phyloP scores from a whole-genome alignment of 2,329 filamentous ascomycete genomes.

The Chaetomium strumarium region DNA sequence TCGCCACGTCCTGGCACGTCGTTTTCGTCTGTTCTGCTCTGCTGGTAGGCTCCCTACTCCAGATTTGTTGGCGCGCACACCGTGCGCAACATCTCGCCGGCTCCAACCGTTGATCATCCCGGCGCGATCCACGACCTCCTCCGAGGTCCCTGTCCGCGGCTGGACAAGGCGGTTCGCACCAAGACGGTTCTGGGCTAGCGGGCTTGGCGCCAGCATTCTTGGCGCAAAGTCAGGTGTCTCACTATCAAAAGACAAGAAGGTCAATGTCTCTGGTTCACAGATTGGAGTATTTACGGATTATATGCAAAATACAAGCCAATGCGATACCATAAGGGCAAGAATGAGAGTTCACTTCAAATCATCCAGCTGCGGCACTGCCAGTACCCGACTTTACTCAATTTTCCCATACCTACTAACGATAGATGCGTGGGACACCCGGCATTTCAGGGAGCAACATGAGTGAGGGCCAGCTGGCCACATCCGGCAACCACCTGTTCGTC shows the following conservation, averaged over 20 bases:
- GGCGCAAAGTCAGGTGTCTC: background rate
- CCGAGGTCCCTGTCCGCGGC: constrained; percentile 7
- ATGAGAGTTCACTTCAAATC: no score
- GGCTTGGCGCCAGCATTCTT: background rate
- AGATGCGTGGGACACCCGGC: no score
- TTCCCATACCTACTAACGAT: no score
- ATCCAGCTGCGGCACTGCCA: no score
- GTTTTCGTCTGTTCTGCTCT: no score
- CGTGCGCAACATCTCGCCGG: no score
- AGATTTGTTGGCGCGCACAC: background rate
- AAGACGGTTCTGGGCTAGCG: background rate
- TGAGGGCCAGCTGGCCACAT: constrained; percentile 4
- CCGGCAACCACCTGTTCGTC: constrained; percentile 15
- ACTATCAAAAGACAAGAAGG: background rate
- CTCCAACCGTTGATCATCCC: background rate
- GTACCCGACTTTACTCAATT: no score
- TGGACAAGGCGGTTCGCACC: background rate
- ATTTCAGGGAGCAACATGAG: background rate
- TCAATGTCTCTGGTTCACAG: background rate
- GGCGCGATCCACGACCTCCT: background rate
- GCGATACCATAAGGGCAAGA: no score
- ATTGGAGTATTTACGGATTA: no score
- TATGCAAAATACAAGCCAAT: no score
- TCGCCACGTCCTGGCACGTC: no score
- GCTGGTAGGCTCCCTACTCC: background rate